phyloP scores from a whole-genome alignment of 2,329 filamentous ascomycete genomes.

The Huntiella omanensis region DNA sequence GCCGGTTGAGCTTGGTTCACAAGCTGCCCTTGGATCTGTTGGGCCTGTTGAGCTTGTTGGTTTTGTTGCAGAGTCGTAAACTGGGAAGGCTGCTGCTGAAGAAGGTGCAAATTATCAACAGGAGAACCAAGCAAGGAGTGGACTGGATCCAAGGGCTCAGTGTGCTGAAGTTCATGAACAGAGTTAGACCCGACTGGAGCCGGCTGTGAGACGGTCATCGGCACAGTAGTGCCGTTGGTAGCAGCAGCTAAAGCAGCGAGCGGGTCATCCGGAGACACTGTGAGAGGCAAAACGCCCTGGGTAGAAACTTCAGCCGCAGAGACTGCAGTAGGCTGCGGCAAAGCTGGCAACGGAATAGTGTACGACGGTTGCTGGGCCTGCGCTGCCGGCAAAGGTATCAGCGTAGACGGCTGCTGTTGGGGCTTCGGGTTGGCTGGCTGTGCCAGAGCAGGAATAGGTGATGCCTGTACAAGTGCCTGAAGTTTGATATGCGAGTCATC shows the following conservation, averaged over 20 bases:
- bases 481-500: slow-evolving; percentile 6
- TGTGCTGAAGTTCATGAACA: no score
- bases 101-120: slow-evolving; percentile 6
- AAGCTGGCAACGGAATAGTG: slow-evolving; percentile 8
- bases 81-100: slow-evolving; percentile 5
- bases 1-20: background rate
- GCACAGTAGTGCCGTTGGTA: background rate
- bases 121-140: slow-evolving; percentile 5
- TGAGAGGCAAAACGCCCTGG: background rate
- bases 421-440: background rate
- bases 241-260: slow-evolving; percentile 2
- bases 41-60: slow-evolving; percentile 3
- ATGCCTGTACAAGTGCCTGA: slow-evolving; percentile 8
- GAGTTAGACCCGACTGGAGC: background rate
- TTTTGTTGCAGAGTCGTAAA: background rate
- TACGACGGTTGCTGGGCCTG: slow-evolving; percentile 2
- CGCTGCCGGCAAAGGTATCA: background rate
- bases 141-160: slow-evolving; percentile 5
- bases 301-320: background rate
- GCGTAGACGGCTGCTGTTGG: background rate
- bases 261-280: background rate
- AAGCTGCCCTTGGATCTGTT: background rate
- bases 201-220: background rate
- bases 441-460: slow-evolving; percentile 1
- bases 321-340: background rate